Conservation (phyloP, 2,329 filamentous ascomycete species). For the Colletotrichum plurivorum region DNA sequence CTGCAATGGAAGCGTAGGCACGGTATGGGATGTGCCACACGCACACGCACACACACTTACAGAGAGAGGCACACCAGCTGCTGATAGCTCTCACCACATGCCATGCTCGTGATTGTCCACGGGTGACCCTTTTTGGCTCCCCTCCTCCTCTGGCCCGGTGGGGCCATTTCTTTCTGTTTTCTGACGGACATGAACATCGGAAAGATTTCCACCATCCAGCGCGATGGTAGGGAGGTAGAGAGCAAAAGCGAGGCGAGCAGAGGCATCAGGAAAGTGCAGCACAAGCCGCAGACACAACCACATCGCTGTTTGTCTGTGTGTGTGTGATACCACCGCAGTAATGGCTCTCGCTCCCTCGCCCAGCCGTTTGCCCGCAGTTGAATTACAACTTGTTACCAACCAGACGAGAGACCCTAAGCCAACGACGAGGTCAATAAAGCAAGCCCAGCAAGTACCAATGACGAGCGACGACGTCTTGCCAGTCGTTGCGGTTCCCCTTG, state of each 20-base stretch:
- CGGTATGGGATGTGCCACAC: conserved; percentile 13
- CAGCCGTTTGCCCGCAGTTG: conserved; percentile 3
- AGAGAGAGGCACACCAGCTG: conserved; percentile 15
- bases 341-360: background rate
- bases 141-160: conserved; percentile 5
- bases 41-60: conserved; percentile 3
- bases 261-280: background rate
- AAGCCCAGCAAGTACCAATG: conserved; percentile 4
- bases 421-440: background rate
- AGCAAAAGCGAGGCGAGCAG: background rate
- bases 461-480: conserved; percentile 4
- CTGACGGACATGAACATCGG: conserved; percentile 23
- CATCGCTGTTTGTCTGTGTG: background rate
- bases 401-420: too few relatives aligned
- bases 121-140: conserved; percentile 23
- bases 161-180: background rate
- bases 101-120: conserved; percentile 26
- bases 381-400: conserved; percentile 6
- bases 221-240: background rate
- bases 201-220: conserved; percentile 27
- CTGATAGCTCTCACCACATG: conserved; percentile 15
- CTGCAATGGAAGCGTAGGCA: background rate
- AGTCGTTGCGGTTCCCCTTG: conserved; percentile 5
- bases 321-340: background rate
- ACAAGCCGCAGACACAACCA: background rate